Evolutionary conservation across 2,329 filamentous ascomycete species (phyloP).

Genomic region (Arthroderma uncinatum): DNA sequence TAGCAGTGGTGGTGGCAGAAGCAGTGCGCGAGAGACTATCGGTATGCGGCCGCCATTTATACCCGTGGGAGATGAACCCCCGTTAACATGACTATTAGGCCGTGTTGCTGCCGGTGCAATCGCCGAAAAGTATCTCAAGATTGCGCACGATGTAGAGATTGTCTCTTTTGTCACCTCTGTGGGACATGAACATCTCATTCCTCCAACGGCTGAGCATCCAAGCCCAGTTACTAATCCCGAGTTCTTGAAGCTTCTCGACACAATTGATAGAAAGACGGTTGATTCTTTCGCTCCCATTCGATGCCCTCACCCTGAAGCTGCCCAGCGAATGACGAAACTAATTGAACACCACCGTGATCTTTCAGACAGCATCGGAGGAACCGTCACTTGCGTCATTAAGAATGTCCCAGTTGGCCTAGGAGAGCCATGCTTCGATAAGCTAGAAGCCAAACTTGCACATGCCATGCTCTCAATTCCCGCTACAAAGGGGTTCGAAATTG

Average conservation of each 20-base stretch:
- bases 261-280: slow-evolving; percentile 62
- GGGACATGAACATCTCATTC: slow-evolving; percentile 66
- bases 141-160: slow-evolving; percentile 78
- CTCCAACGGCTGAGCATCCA: slow-evolving; percentile 56
- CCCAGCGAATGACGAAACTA: slow-evolving; percentile 61
- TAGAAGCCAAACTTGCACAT: slow-evolving; percentile 82
- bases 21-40: slow-evolving; percentile 90
- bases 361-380: slow-evolving; percentile 85
- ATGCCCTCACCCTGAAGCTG: slow-evolving; percentile 60
- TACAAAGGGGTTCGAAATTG: slow-evolving; percentile 91
- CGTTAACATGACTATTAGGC: slow-evolving; percentile 32
- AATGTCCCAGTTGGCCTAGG: slow-evolving; percentile 77
- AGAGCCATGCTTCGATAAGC: slow-evolving; percentile 90
- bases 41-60: slow-evolving; percentile 36
- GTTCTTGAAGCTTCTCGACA: slow-evolving; percentile 63
- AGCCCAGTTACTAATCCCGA: slow-evolving; percentile 62
- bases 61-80: neutral
- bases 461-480: slow-evolving; percentile 94
- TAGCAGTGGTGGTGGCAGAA: slow-evolving; percentile 76
- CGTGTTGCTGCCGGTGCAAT: slow-evolving; percentile 85
- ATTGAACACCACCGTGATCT: slow-evolving; percentile 69
- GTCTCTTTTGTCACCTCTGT: slow-evolving; percentile 82
- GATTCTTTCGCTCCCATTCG: slow-evolving; percentile 72
- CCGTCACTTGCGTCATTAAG: slow-evolving; percentile 84
- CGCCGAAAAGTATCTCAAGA: slow-evolving; percentile 78